Base-by-base conservation (phyloP, 2,329 filamentous ascomycete genomes). In the Fusarium sambucinum region DNA sequence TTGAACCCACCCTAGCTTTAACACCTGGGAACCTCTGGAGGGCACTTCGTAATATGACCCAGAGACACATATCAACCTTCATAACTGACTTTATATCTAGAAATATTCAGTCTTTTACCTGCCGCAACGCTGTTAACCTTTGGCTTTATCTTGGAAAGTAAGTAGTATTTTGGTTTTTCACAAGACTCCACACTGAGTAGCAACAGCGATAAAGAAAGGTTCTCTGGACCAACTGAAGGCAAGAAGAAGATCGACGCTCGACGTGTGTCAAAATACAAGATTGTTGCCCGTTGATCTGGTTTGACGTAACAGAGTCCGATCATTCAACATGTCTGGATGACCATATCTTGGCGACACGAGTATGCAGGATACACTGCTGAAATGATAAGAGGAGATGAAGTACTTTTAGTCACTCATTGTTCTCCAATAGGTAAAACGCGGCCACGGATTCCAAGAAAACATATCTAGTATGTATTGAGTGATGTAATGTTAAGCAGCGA, bases 301-400 rank as follows among this genome's bases (percentile, higher is more conserved):
- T 5, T 10, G 2, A 10, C 4, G 9, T n/a, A 13, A 1, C 33
- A 11, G n/a, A 5, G 4, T 16, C 4, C 8, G 1, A 17, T 11
- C 33, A n/a, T n/a, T 11, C 33, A 35, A n/a, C 33, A 35, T 35
- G 33, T 35, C 33, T 33, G 32, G 8, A n/a, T 11, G 9, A 10
- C 4, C n/a, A n/a, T n/a, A n/a, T n/a, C n/a, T n/a, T n/a, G 4
- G 2, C 16, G 8, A n/a, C 8, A 5, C 30, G 16, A 33, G 3
- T 9, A 30, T 30, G 6, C 29, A 30, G 10, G 11, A 13, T 13
- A 30, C 14, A 27, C 27, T 27, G 8, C 8, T 27, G 4, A 8
- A 9, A 7, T 27, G 27, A 27, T 8, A 7, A 27, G 6, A 8
- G 8, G 27, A 27, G 27, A 27, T 27, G 27, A 9, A 27, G 6